A percentile compares a stretch with the other conserved stretches of the same genome.
Evolutionary conservation across 1,284 basidiomycete species (phyloP).

Genomic region (Ceratobasidium sp.): DNA sequence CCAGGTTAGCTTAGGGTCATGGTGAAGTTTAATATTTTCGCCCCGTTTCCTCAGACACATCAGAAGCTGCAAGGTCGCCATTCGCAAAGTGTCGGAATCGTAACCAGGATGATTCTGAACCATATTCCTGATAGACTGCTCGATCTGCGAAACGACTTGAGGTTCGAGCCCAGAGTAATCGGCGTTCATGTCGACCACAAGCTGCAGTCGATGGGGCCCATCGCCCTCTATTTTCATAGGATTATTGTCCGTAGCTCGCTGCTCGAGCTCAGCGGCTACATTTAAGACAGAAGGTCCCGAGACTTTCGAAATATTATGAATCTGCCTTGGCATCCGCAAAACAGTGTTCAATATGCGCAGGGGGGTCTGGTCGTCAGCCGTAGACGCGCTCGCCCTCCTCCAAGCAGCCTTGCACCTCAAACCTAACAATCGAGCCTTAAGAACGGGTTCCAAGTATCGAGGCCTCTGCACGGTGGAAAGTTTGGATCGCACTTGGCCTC

Average conservation of each 20-base stretch:
- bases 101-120: not conserved
- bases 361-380: not conserved
- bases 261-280: not conserved
- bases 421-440: not conserved
- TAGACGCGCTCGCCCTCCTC: not conserved
- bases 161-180: not conserved
- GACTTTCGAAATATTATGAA: not conserved
- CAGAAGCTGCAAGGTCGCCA: slow-evolving; percentile 1
- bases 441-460: not conserved
- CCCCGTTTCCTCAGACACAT: not conserved
- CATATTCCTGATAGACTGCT: not conserved
- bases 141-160: not conserved
- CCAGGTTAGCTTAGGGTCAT: not conserved
- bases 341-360: not conserved
- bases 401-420: not conserved
- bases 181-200: not conserved
- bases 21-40: not conserved
- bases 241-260: too few species aligned
- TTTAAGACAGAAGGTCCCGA: not conserved
- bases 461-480: not conserved
- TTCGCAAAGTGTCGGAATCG: not conserved
- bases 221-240: not conserved
- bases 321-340: not conserved
- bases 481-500: too few species aligned
- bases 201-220: not conserved